These are phyloP conservation scores for Arthrocladium fulminans DNA, from an alignment of 2,329 filamentous ascomycete genomes.

Conservation along the genomic window DNA sequence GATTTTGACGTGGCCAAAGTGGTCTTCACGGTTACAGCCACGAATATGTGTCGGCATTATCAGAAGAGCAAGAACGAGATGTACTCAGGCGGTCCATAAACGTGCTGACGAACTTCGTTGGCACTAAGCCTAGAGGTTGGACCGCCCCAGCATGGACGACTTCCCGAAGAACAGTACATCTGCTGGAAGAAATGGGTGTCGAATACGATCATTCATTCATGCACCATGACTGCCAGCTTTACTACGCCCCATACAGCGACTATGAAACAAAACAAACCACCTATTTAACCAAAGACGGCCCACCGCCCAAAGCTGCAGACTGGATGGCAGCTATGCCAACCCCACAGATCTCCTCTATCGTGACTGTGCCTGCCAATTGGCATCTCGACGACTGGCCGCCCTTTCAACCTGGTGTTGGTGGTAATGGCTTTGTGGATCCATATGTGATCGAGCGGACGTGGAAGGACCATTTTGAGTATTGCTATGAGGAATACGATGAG, in stretches of 20 bases:
- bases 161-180: slow-evolving; percentile 30
- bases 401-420: slow-evolving; percentile 29
- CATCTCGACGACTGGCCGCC: slow-evolving; percentile 42
- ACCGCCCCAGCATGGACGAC: slow-evolving; percentile 38
- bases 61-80: slow-evolving; percentile 28
- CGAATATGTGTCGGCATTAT: slow-evolving; percentile 29
- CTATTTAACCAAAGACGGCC: too few species aligned
- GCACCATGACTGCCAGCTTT: slow-evolving; percentile 37
- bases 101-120: slow-evolving; percentile 31
- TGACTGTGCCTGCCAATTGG: slow-evolving; percentile 35
- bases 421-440: slow-evolving; percentile 26
- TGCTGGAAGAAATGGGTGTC: slow-evolving; percentile 36
- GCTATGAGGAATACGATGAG: slow-evolving; percentile 37
- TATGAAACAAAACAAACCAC: slow-evolving; percentile 31
- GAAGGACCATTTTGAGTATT: slow-evolving; percentile 40
- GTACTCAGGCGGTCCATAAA: slow-evolving; percentile 33
- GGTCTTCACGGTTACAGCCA: slow-evolving; percentile 39
- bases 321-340: too few species aligned
- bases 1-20: slow-evolving; percentile 9
- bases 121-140: slow-evolving; percentile 35
- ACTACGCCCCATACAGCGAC: slow-evolving; percentile 31
- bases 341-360: too few species aligned
- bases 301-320: too few species aligned
- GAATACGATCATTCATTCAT: slow-evolving; percentile 42
- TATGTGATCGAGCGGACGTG: slow-evolving; percentile 35